Evolutionary conservation across 352 stramenopile species (phyloP), one percentile per base, ranked within the genome.

Genomic region (Salisapilia sapeloensis): DNA sequence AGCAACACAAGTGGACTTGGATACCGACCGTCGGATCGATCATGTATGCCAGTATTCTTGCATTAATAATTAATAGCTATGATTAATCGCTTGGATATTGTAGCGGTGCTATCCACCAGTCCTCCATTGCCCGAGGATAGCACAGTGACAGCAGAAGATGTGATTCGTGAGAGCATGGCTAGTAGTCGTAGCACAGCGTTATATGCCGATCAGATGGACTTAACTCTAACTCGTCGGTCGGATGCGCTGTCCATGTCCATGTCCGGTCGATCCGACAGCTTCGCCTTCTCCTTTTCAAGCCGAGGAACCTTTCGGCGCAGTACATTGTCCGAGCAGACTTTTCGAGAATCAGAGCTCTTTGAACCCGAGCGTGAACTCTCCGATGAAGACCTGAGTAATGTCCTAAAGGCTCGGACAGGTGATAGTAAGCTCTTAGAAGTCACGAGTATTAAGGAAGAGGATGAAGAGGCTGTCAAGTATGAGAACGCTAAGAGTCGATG

Each of bases 291-390:
- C 24, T 80, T 85, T 30, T 81, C 69, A 11, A 77, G 60, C 42
- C 67, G 71, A n/a, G 66, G 62, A 22, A 91, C 69, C 15, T 85
- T 82, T 37, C 60, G 71, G 23, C 53, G 69, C 30, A 80, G 60
- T 42, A 87, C 75, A 2, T 72, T 86, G 35, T 82, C 66, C 20
- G 75, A 91, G 49, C 62, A 80, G 36, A 86, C 85, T 67, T 42
- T 86, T 29, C 67, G 77, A 17, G 75, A 86, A 45, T 83, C 72
- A 7, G 72, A 87, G 45, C 38, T 77, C 22, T 87, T 84, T 52
- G 72, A 87, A 34, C 72, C 67, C 0, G 72, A 87, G 47, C 60
- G 72, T 18, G 69, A 81, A 36, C 46, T 86, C 11, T 85, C 71
- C 19, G 69, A 53, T 17, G 46, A 50, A 1, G 75, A 91, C 31